These are phyloP conservation scores for Stevia rebaudiana DNA, from an alignment of 140 eudicot genomes.

Conservation along the genomic window DNA sequence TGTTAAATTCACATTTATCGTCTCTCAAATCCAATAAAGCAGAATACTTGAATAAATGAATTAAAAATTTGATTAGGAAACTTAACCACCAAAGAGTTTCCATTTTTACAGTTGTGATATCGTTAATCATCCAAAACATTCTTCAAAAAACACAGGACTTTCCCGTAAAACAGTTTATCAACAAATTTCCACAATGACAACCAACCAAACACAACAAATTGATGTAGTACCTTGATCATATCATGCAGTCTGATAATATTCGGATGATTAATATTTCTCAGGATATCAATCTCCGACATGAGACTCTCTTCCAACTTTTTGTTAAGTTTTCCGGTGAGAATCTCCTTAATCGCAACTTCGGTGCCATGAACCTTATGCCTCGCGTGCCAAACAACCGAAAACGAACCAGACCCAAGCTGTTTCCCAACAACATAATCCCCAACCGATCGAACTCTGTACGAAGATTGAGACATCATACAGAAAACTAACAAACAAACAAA, in stretches of 20 bases:
- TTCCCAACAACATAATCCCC: slow-evolving; percentile 78
- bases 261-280: slow-evolving; percentile 69
- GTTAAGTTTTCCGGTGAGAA: slow-evolving; percentile 48
- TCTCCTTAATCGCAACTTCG: slow-evolving; percentile 93
- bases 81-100: neutral
- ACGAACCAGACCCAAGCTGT: slow-evolving; percentile 89
- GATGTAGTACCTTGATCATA: slow-evolving; percentile 63
- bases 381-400: slow-evolving; percentile 86
- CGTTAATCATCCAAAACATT: neutral
- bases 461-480: slow-evolving; percentile 46
- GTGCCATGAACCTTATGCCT: slow-evolving; percentile 71
- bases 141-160: neutral
- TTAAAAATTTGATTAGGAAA: neutral
- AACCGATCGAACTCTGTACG: slow-evolving; percentile 50
- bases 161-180: neutral
- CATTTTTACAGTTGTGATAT: neutral
- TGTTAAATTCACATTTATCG: neutral
- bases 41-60: neutral
- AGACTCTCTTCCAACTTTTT: slow-evolving; percentile 75
- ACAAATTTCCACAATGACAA: neutral
- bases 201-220: neutral
- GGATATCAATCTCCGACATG: slow-evolving; percentile 79
- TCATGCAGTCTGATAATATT: slow-evolving; percentile 73
- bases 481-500: neutral
- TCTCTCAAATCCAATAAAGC: neutral